Percentiles rank a stretch among this genome's conserved stretches.
Evolutionary conservation across 2,329 filamentous ascomycete species (phyloP).

Genomic region (Cercospora zeae-maydis): DNA sequence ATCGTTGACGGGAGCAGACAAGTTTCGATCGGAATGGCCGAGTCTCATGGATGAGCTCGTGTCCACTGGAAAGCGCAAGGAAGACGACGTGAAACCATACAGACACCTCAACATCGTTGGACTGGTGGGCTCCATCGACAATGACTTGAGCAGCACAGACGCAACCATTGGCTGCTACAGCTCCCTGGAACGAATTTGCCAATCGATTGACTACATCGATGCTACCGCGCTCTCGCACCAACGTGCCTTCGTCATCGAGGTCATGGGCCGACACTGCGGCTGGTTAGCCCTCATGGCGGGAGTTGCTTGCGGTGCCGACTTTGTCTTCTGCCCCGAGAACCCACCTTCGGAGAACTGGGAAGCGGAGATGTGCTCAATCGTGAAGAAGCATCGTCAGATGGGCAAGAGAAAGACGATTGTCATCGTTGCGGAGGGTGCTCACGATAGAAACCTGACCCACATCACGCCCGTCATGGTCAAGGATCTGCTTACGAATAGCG

Average conservation of each 20-base stretch:
- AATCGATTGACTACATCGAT: conserved; percentile 95
- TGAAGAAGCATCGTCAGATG: conserved; percentile 73
- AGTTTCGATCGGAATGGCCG: conserved; percentile 89
- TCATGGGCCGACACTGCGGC: conserved; percentile 97
- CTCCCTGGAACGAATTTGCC: conserved; percentile 85
- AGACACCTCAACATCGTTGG: conserved; percentile 92
- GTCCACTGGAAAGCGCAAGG: conserved; percentile 64
- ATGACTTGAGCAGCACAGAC: conserved; percentile 94
- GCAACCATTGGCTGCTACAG: conserved; percentile 97
- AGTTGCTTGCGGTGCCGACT: conserved; percentile 92
- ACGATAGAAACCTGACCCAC: conserved; percentile 77
- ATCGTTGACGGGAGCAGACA: conserved; percentile 90
- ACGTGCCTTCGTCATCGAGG: conserved; percentile 93
- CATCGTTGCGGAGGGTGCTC: conserved; percentile 92
- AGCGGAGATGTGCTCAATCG: conserved; percentile 76
- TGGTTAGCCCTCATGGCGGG: conserved; percentile 97
- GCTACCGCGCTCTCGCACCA: conserved; percentile 93
- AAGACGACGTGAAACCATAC: conserved; percentile 70
- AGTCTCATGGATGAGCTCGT: conserved; percentile 83
- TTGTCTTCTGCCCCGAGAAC: conserved; percentile 94
- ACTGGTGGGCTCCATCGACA: conserved; percentile 95
- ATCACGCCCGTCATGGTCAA: conserved; percentile 81
- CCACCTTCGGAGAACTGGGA: conserved; percentile 85
- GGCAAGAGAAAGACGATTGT: conserved; percentile 98
- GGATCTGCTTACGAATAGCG: conserved; percentile 74